Evolutionary conservation across 164 flowering plant genomes (phyloP).

Genomic region (Chimonanthus praecox): DNA sequence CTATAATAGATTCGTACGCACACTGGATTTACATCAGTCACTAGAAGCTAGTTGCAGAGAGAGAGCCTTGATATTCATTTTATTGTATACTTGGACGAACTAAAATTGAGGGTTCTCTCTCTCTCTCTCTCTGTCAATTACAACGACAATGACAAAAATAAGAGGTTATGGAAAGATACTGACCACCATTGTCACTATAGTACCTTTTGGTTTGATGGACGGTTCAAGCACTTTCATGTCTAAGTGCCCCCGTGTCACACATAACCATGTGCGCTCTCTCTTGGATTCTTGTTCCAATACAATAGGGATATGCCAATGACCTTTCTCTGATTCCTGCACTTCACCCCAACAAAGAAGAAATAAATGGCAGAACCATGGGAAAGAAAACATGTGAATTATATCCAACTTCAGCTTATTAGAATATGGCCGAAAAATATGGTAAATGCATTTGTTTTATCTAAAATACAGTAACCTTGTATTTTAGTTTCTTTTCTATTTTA

Average conservation of each 20-base stretch:
- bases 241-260: conserved; percentile 40
- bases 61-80: too few relatives aligned
- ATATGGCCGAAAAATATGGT: not conserved
- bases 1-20: not conserved
- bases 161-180: not conserved
- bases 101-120: too few relatives aligned
- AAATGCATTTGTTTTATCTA: too few relatives aligned
- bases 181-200: not conserved
- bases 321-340: conserved; percentile 68
- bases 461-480: not conserved
- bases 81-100: too few relatives aligned
- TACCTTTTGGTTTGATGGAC: conserved; percentile 30
- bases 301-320: conserved; percentile 83
- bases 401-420: not conserved
- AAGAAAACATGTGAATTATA: not conserved
- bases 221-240: conserved; percentile 15
- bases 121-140: too few relatives aligned
- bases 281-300: conserved; percentile 37
- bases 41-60: too few relatives aligned
- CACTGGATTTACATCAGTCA: not conserved
- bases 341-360: not conserved
- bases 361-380: not conserved
- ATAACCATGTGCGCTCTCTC: conserved; percentile 64
- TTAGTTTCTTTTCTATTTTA: too few relatives aligned
- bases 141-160: too few relatives aligned